Evolutionary conservation across 495 filamentous ascomycete species (phyloP).

Genomic region (Annulohypoxylon moriforme): DNA sequence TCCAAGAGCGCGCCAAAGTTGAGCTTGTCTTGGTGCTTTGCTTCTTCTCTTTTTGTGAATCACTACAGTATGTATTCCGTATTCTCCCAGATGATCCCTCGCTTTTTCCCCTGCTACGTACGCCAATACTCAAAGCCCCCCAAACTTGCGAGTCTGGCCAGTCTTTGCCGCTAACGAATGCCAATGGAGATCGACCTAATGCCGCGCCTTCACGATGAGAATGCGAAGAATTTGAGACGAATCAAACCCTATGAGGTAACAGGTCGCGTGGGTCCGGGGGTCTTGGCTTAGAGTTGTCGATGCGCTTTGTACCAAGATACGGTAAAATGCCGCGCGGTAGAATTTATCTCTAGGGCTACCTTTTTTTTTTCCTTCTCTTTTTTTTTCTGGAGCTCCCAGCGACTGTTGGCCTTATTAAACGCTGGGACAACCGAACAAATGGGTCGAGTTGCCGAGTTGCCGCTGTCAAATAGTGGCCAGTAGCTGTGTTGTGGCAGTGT

Average conservation of each 20-base stretch:
- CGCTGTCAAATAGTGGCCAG: constrained; percentile 18
- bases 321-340: constrained; percentile 30
- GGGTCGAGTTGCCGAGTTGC: constrained; percentile 6
- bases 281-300: constrained; percentile 32
- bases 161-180: constrained; percentile 38
- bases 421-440: neutral
- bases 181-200: constrained; percentile 41
- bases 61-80: neutral
- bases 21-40: neutral
- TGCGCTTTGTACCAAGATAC: constrained; percentile 5
- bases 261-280: constrained; percentile 40
- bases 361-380: neutral
- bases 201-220: constrained; percentile 30
- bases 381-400: constrained; percentile 3
- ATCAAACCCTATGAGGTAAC: constrained; percentile 33
- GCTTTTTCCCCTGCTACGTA: constrained; percentile 2
- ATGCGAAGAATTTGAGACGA: constrained; percentile 36
- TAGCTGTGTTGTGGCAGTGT: constrained; percentile 27
- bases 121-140: constrained; percentile 19
- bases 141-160: constrained; percentile 12
- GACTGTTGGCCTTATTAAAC: constrained; percentile 12
- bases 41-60: neutral
- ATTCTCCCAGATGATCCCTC: constrained; percentile 15
- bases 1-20: constrained; percentile 4
- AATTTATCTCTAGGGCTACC: neutral